A percentile compares a stretch with the other conserved stretches of the same genome.
These are phyloP conservation scores for Cyberlindnera mississippiensis DNA, from an alignment of 805 yeast genomes.

Conservation along the genomic window DNA sequence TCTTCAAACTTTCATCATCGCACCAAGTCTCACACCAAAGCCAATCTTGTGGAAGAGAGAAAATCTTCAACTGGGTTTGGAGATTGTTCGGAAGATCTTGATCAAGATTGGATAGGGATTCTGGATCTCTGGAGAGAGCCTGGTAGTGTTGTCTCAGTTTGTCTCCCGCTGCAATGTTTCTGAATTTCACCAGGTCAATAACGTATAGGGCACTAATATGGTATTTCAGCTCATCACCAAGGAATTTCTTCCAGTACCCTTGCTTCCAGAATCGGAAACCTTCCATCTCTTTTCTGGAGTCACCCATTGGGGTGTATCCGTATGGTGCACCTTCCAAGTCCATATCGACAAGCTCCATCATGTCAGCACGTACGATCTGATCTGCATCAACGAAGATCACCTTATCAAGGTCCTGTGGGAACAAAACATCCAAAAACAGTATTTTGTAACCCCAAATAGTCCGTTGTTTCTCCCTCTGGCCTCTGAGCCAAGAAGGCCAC, in stretches of 20 bases:
- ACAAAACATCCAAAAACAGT: slow-evolving; percentile 78
- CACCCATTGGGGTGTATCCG: slow-evolving; percentile 86
- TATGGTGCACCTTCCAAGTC: slow-evolving; percentile 82
- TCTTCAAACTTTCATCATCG: slow-evolving; percentile 51
- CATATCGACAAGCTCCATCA: slow-evolving; percentile 60
- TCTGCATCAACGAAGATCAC: slow-evolving; percentile 86
- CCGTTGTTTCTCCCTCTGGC: slow-evolving; percentile 74
- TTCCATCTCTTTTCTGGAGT: slow-evolving; percentile 72
- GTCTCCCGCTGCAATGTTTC: slow-evolving; percentile 74
- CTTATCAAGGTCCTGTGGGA: slow-evolving; percentile 71
- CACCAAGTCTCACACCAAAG: slow-evolving; percentile 96
- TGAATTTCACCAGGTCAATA: slow-evolving; percentile 66
- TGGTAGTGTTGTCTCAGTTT: slow-evolving; percentile 80
- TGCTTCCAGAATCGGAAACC: slow-evolving; percentile 89
- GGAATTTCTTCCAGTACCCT: slow-evolving; percentile 78
- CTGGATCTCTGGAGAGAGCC: slow-evolving; percentile 70
- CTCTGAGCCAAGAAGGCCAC: slow-evolving; percentile 90
- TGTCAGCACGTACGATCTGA: slow-evolving; percentile 72
- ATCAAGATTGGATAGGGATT: slow-evolving; percentile 76
- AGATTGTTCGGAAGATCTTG: slow-evolving; percentile 92
- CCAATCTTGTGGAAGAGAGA: slow-evolving; percentile 79
- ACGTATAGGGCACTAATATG: slow-evolving; percentile 85
- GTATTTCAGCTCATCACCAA: slow-evolving; percentile 51
- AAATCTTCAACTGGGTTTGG: slow-evolving; percentile 63
- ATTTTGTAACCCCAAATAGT: slow-evolving; percentile 88